These are phyloP conservation scores for Cladobotryum mycophilum DNA, from an alignment of 2,329 filamentous ascomycete species.

Conservation along the genomic window DNA sequence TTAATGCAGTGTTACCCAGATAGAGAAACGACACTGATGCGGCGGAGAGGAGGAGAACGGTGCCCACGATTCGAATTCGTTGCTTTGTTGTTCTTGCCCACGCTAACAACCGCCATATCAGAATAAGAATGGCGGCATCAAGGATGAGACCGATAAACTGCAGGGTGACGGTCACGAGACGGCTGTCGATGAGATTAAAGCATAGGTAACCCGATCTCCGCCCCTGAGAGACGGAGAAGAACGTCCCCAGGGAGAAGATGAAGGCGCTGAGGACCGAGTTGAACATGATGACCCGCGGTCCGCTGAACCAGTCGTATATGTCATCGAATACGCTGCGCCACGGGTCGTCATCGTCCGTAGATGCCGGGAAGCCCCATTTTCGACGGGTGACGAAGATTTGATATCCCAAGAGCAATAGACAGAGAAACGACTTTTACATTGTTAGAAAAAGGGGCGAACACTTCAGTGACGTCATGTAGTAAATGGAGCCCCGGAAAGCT, in stretches of 20 bases:
- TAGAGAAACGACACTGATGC: slow-evolving; percentile 33
- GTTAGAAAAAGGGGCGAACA: no score
- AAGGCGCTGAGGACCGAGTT: slow-evolving; percentile 30
- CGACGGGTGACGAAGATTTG: slow-evolving; percentile 35
- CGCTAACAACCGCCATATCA: slow-evolving; percentile 45
- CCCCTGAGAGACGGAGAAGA: slow-evolving; percentile 31
- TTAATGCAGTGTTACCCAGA: slow-evolving; percentile 26
- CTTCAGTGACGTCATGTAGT: slow-evolving; percentile 8
- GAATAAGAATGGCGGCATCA: slow-evolving; percentile 41
- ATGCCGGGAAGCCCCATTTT: slow-evolving; percentile 23
- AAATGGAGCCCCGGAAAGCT: neutral
- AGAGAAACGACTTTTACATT: slow-evolving; percentile 45
- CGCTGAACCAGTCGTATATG: slow-evolving; percentile 39
- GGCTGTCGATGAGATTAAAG: slow-evolving; percentile 36
- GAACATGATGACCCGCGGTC: slow-evolving; percentile 31
- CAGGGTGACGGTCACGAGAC: slow-evolving; percentile 29
- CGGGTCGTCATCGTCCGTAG: slow-evolving; percentile 38
- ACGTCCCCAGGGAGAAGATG: slow-evolving; percentile 39
- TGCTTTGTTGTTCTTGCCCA: slow-evolving; percentile 44
- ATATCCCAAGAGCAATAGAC: slow-evolving; percentile 38
- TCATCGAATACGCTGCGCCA: slow-evolving; percentile 45
- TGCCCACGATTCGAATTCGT: slow-evolving; percentile 40
- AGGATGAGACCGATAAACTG: slow-evolving; percentile 40
- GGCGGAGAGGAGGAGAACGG: slow-evolving; percentile 36
- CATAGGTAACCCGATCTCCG: slow-evolving; percentile 47